These are phyloP conservation scores for Candida pseudocylindracea DNA, from an alignment of 1,139 yeast genomes.

Conservation along the genomic window DNA sequence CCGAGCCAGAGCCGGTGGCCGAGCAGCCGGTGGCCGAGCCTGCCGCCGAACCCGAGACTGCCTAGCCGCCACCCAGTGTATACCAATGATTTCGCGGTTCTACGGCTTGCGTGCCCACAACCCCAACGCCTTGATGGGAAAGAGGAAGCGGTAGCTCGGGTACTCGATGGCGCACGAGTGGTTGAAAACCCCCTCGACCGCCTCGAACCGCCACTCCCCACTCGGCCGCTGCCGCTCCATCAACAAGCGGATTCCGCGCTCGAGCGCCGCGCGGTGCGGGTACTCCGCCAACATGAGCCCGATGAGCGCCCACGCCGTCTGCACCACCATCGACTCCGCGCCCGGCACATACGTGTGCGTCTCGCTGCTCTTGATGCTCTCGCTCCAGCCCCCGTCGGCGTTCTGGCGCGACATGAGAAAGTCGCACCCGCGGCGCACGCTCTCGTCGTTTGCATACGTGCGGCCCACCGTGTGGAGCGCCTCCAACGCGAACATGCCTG, in stretches of 20 bases:
- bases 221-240: constrained; percentile 44
- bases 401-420: constrained; percentile 58
- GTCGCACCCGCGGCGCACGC: constrained; percentile 63
- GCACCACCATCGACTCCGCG: constrained; percentile 52
- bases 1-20: no score
- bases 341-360: constrained; percentile 49
- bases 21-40: no score
- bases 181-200: constrained; percentile 89
- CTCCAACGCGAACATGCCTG: constrained; percentile 95
- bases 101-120: constrained; percentile 18
- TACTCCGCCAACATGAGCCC: constrained; percentile 65
- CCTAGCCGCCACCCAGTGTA: no score
- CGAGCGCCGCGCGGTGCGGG: constrained; percentile 44
- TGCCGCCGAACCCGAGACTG: no score
- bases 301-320: constrained; percentile 84
- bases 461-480: constrained; percentile 58
- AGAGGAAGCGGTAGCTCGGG: constrained; percentile 78
- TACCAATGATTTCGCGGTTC: no score
- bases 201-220: constrained; percentile 80
- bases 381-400: constrained; percentile 95
- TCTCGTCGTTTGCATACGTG: constrained; percentile 33
- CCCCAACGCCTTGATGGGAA: constrained; percentile 87
- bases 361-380: constrained; percentile 67
- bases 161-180: constrained; percentile 86
- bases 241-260: constrained; percentile 38